These are phyloP conservation scores for Penicillium janthinellum DNA, from an alignment of 2,329 filamentous ascomycete genomes.

Conservation along the genomic window DNA sequence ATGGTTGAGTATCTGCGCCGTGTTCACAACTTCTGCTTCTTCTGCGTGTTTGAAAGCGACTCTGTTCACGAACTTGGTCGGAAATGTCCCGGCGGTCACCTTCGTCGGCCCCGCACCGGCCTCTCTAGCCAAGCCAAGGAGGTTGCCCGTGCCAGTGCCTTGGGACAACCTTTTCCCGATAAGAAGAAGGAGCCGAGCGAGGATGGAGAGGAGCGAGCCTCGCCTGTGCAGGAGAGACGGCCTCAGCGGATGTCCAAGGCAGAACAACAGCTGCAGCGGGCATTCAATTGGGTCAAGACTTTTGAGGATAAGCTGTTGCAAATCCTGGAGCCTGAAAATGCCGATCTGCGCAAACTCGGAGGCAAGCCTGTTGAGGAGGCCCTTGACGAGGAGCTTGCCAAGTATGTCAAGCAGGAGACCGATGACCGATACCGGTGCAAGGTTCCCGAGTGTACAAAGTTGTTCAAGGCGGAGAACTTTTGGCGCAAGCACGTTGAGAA, in stretches of 20 bases:
- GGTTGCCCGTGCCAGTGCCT: slow-evolving; percentile 81
- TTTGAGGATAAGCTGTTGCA: slow-evolving; percentile 97
- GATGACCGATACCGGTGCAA: slow-evolving; percentile 97
- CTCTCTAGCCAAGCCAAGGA: slow-evolving; percentile 80
- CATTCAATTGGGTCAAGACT: slow-evolving; percentile 98
- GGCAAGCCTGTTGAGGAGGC: slow-evolving; percentile 85
- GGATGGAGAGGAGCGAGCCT: slow-evolving; percentile 65
- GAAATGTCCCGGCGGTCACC: slow-evolving; percentile 96
- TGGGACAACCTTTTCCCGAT: slow-evolving; percentile 78
- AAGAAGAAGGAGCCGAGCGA: slow-evolving; percentile 71
- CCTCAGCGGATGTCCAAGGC: slow-evolving; percentile 72
- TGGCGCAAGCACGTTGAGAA: slow-evolving; percentile 99
- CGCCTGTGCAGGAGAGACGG: slow-evolving; percentile 72
- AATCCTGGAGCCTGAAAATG: slow-evolving; percentile 84
- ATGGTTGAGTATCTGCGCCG: slow-evolving; percentile 94
- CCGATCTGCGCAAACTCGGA: slow-evolving; percentile 86
- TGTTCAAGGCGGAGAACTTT: slow-evolving; percentile 96
- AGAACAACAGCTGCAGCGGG: slow-evolving; percentile 88
- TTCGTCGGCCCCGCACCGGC: slow-evolving; percentile 84
- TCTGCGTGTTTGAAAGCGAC: slow-evolving; percentile 98
- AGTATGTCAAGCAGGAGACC: slow-evolving; percentile 95
- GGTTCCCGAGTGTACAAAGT: slow-evolving; percentile 90
- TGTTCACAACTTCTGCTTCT: slow-evolving; percentile 99
- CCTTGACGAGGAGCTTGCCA: slow-evolving; percentile 79
- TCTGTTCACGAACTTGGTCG: slow-evolving; percentile 93